These are phyloP conservation scores for Mrakia gelida DNA, from an alignment of 768 basidiomycete species.

Conservation along the genomic window DNA sequence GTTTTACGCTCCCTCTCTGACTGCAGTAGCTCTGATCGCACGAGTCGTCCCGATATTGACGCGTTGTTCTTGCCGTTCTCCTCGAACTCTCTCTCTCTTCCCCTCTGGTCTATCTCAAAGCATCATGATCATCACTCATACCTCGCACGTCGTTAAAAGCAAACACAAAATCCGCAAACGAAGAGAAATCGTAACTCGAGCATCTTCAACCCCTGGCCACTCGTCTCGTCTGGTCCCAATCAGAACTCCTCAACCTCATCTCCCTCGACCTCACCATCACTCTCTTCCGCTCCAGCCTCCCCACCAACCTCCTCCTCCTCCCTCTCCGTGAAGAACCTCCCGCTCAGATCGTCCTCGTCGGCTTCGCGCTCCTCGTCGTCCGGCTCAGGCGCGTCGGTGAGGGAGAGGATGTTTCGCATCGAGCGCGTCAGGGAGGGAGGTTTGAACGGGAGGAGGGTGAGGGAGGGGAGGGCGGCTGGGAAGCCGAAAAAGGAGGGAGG, in stretches of 20 bases:
- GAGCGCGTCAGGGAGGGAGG: neutral
- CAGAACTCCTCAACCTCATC: constrained; percentile 10
- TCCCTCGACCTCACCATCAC: constrained; percentile 6
- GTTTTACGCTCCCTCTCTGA: too few relatives aligned
- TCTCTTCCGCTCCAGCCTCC: neutral
- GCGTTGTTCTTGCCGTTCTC: too few relatives aligned
- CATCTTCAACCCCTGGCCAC: too few relatives aligned
- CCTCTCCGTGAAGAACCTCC: neutral
- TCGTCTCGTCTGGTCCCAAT: too few relatives aligned
- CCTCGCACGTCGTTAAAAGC: too few relatives aligned
- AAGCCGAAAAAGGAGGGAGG: neutral
- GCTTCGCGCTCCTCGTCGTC: neutral
- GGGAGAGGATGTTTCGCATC: constrained; percentile 10
- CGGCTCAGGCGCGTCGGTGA: neutral
- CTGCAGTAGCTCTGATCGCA: too few relatives aligned
- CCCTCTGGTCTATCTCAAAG: too few relatives aligned
- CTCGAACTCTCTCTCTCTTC: too few relatives aligned
- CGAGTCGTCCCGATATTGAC: too few relatives aligned
- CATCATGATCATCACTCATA: too few relatives aligned
- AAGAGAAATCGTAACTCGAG: too few relatives aligned
- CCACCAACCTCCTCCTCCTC: neutral
- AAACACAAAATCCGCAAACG: too few relatives aligned
- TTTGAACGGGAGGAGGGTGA: constrained; percentile 2
- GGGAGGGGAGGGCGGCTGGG: constrained; percentile 18
- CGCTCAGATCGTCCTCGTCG: neutral